phyloP scores from a whole-genome alignment of 2,329 filamentous ascomycete genomes.

The Chaetomiaceae sp. region DNA sequence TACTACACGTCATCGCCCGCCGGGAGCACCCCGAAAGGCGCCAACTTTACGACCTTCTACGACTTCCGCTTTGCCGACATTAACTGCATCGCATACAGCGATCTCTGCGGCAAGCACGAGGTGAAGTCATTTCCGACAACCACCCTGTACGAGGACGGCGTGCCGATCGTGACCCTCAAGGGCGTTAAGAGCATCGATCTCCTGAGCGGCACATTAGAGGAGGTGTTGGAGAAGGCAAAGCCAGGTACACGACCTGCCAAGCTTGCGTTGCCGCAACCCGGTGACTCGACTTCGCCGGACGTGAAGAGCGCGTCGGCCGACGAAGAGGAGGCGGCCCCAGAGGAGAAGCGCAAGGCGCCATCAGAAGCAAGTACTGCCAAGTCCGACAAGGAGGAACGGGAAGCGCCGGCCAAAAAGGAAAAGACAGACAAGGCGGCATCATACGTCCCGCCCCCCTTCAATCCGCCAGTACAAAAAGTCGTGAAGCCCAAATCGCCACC shows the following conservation, averaged over 20 bases:
- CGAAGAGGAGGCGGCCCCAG: not conserved
- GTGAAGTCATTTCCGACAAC: conserved; percentile 71
- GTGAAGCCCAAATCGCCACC: conserved; percentile 51
- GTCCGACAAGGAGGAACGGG: not conserved
- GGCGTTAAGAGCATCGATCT: conserved; percentile 62
- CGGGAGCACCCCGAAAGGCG: conserved; percentile 46
- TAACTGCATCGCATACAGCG: conserved; percentile 78
- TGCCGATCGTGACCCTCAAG: conserved; percentile 54
- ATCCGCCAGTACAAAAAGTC: conserved; percentile 36
- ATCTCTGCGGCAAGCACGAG: conserved; percentile 64
- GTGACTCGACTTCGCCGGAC: conserved; percentile 39
- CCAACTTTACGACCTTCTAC: conserved; percentile 71
- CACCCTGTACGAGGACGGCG: conserved; percentile 72
- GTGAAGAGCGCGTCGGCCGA: not conserved
- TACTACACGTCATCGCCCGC: conserved; percentile 81
- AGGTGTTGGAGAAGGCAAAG: conserved; percentile 66
- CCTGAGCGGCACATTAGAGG: conserved; percentile 68
- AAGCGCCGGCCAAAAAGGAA: conserved; percentile 18
- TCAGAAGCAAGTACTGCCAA: not conserved
- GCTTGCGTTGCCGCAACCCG: conserved; percentile 64
- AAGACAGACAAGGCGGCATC: conserved; percentile 27
- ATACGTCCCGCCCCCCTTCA: conserved; percentile 14
- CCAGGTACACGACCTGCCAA: conserved; percentile 71
- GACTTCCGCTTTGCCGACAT: conserved; percentile 81
- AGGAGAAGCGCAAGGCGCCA: not conserved